Conservation (phyloP, 192 early-diverging fungal species). For the Oehlia diaphana region DNA sequence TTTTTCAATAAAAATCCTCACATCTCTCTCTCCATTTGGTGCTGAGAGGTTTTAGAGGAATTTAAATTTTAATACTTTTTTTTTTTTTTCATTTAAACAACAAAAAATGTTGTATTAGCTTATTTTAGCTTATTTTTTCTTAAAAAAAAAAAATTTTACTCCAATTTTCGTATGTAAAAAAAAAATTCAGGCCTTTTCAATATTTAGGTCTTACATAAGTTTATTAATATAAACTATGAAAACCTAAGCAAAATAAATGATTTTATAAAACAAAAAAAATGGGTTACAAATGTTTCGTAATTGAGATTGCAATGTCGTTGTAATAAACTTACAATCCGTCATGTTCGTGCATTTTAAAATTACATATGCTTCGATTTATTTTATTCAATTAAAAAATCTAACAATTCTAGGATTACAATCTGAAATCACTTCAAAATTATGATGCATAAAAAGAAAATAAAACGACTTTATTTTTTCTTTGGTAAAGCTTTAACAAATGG, state of each 20-base stretch:
- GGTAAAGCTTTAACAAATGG: slow-evolving; percentile 60
- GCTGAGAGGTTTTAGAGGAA: not conserved
- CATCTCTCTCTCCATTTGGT: slow-evolving; percentile 15
- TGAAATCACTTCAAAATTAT: too few species aligned
- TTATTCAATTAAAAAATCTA: too few species aligned
- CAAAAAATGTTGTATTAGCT: not conserved
- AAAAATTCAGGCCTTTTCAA: not conserved
- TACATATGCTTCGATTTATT: too few species aligned
- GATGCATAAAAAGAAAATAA: not conserved
- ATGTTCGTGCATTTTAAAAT: too few species aligned
- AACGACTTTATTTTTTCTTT: slow-evolving; percentile 22
- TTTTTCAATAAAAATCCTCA: not conserved
- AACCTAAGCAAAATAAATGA: not conserved
- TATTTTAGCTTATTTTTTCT: not conserved
- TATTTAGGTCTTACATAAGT: not conserved
- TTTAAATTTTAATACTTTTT: not conserved
- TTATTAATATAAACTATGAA: not conserved
- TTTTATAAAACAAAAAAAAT: not conserved
- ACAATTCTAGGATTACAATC: too few species aligned
- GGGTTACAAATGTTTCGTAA: not conserved
- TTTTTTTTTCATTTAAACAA: not conserved
- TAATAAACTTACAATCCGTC: too few species aligned
- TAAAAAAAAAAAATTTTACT: not conserved
- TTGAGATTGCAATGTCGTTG: too few species aligned
- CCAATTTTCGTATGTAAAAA: not conserved